Base-by-base conservation (phyloP, 2,329 filamentous ascomycete species). In the Zasmidium citrigriseum region DNA sequence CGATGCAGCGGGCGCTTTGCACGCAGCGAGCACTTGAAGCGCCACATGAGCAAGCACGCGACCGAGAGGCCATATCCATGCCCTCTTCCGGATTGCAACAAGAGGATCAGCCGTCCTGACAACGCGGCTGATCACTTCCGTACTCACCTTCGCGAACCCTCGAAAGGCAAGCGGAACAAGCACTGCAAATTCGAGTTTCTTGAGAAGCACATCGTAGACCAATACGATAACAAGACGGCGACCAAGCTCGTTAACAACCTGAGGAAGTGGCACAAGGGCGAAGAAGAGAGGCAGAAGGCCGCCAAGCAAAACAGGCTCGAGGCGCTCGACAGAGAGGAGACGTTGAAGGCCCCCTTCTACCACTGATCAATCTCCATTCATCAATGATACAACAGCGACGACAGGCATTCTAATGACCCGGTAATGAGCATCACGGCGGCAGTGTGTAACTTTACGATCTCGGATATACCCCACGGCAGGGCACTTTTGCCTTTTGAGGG, bases 191-290 rank as follows among this genome's bases (percentile, higher is more conserved):
- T 58, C 22, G 55, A 56, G 2, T 25, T 25, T 4, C 29, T 66
- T 3, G 57, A 62, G 29, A 12, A 21, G 5, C n/a, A 11, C 72
- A 97, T 86, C 76, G 96, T 97, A 10, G 93, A 93, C 1, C 97
- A 84, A 73, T 98, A 98, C 23, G 95, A 98, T 5, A 93, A 96
- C 1, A 93, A 98, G 56, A 52, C 46, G 21, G 55, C 62, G 10
- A 52, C 23, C 2, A 66, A 64, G 56, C 34, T 66, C 10, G 49
- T 66, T 12, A 52, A 46, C 12, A 59, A 57, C 41, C 27, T 66
- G 53, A 21, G 56, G 2, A 60, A 57, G 34, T 61, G 59, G 55
- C 24, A 56, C 16, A 52, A 23, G 3, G 11, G 11, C 2, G 48
- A 47, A 27, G 25, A 38, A 14, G 52, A 55, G 20, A 57, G 45